Percentiles rank a stretch among this genome's conserved stretches.
phyloP scores from a whole-genome alignment of 1,139 yeast genomes.

The Geotrichum australiense region DNA sequence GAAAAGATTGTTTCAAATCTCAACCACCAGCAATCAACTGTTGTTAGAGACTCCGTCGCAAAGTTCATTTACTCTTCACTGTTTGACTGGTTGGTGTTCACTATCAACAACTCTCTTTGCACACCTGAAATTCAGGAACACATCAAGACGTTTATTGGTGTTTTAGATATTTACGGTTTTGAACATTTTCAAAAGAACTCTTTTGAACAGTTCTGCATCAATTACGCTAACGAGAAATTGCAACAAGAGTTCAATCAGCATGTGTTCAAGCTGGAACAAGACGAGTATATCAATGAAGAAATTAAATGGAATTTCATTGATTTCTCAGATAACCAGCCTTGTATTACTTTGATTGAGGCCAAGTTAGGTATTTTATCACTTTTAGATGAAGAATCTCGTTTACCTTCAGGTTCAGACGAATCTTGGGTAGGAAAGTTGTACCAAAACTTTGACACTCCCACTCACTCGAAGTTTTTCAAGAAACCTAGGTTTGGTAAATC shows the following conservation, averaged over 20 bases:
- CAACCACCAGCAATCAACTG: slow-evolving; percentile 77
- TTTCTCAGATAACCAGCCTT: slow-evolving; percentile 94
- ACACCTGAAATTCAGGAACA: slow-evolving; percentile 51
- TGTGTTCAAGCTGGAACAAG: slow-evolving; percentile 94
- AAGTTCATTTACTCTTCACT: slow-evolving; percentile 87
- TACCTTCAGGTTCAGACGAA: slow-evolving; percentile 91
- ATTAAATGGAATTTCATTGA: slow-evolving; percentile 97
- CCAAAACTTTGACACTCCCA: slow-evolving; percentile 73
- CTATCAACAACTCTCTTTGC: slow-evolving; percentile 75
- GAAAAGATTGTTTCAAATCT: slow-evolving; percentile 86
- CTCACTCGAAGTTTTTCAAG: slow-evolving; percentile 72
- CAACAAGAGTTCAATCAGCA: slow-evolving; percentile 98
- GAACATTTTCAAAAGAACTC: slow-evolving; percentile 93
- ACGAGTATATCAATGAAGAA: slow-evolving; percentile 84
- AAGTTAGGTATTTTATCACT: slow-evolving; percentile 81
- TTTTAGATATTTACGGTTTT: slow-evolving; percentile 93
- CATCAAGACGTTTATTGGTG: slow-evolving; percentile 82
- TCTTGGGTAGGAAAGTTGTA: slow-evolving; percentile 90
- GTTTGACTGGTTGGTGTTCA: slow-evolving; percentile 90
- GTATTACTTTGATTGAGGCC: slow-evolving; percentile 87
- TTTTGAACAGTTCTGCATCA: slow-evolving; percentile 95
- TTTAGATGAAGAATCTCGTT: slow-evolving; percentile 89
- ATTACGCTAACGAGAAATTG: slow-evolving; percentile 93
- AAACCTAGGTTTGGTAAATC: slow-evolving; percentile 94
- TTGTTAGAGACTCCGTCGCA: slow-evolving; percentile 93